Conservation (phyloP, 2,329 filamentous ascomycete species). For the Alternaria gansuensis region DNA sequence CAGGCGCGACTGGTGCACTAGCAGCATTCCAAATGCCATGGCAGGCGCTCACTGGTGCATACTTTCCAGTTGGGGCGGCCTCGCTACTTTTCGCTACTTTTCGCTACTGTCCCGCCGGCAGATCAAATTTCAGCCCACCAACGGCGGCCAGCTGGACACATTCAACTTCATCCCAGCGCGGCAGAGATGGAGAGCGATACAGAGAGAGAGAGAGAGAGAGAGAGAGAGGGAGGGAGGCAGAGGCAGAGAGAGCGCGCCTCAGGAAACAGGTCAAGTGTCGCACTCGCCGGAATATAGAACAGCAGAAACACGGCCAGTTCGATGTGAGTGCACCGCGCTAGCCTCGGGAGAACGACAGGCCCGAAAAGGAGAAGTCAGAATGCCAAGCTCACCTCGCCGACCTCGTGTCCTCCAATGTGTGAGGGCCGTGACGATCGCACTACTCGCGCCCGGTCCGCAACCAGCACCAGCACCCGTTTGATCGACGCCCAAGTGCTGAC, state of each 20-base stretch:
- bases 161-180: not conserved
- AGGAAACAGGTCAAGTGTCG: slow-evolving; percentile 18
- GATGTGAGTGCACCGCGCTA: slow-evolving; percentile 23
- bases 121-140: slow-evolving; percentile 28
- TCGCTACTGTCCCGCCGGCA: slow-evolving; percentile 30
- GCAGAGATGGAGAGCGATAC: no score
- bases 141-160: slow-evolving; percentile 23
- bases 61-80: slow-evolving; percentile 28
- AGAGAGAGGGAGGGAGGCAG: not conserved
- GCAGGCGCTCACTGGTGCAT: slow-evolving; percentile 23
- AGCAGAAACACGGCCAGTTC: slow-evolving; percentile 21
- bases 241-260: slow-evolving; percentile 7
- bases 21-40: slow-evolving; percentile 36
- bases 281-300: slow-evolving; percentile 11
- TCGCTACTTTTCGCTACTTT: slow-evolving; percentile 19
- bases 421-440: slow-evolving; percentile 46
- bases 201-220: no score
- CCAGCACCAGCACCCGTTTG: slow-evolving; percentile 53
- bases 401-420: slow-evolving; percentile 41
- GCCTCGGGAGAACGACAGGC: slow-evolving; percentile 37
- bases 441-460: slow-evolving; percentile 43
- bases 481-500: slow-evolving; percentile 46
- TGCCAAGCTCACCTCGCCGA: slow-evolving; percentile 51
- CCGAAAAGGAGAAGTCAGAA: slow-evolving; percentile 37
- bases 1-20: slow-evolving; percentile 11